Conservation (phyloP, 257 asterid genomes). For the Ilex asprella region DNA sequence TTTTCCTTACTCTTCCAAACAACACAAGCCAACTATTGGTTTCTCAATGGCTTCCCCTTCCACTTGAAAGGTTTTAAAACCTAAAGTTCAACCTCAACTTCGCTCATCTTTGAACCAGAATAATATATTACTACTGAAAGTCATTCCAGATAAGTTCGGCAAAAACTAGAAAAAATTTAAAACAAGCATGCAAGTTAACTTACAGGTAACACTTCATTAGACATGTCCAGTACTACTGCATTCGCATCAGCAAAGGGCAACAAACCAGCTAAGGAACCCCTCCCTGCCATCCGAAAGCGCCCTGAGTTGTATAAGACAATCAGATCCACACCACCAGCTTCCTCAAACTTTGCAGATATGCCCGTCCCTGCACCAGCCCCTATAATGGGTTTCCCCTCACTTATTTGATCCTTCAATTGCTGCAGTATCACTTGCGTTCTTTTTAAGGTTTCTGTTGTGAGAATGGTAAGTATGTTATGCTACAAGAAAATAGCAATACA, state of each 20-base stretch:
- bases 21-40: too few species aligned
- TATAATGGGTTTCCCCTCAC: conserved; percentile 68
- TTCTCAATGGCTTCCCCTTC: too few species aligned
- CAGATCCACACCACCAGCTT: conserved; percentile 93
- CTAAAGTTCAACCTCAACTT: too few species aligned
- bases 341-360: conserved; percentile 98
- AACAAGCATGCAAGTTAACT: conserved; percentile 27
- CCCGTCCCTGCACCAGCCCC: conserved; percentile 99
- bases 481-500: too few species aligned
- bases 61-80: too few species aligned
- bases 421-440: conserved; percentile 50
- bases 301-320: conserved; percentile 92
- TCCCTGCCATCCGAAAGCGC: conserved; percentile 97
- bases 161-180: not conserved
- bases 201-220: conserved; percentile 93
- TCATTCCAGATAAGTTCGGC: too few species aligned
- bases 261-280: conserved; percentile 95
- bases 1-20: too few species aligned
- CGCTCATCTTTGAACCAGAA: too few species aligned
- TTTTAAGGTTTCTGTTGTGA: conserved; percentile 66
- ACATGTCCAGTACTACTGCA: conserved; percentile 92
- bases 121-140: too few species aligned
- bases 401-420: conserved; percentile 59
- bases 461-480: not conserved
- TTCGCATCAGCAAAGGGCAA: conserved; percentile 99